Percentiles rank a stretch among this genome's conserved stretches.
Evolutionary conservation across 2,329 filamentous ascomycete species (phyloP).

Genomic region (Anthostomella pinea): DNA sequence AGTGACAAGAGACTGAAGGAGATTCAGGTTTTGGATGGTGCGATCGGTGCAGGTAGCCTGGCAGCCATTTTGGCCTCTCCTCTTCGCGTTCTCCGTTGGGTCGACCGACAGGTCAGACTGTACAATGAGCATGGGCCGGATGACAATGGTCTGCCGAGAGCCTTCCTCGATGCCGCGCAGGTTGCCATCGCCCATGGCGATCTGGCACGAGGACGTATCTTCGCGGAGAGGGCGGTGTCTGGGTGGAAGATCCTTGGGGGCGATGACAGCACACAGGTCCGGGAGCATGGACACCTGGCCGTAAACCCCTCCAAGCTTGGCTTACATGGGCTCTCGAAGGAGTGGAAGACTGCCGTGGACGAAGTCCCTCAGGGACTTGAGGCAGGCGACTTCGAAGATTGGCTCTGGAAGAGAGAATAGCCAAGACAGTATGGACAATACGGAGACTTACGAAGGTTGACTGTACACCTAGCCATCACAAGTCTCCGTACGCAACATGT

Average conservation of each 20-base stretch:
- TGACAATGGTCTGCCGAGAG: slow-evolving; percentile 4
- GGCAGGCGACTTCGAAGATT: slow-evolving; percentile 4
- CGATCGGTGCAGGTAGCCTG: neutral
- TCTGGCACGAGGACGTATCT: slow-evolving; percentile 7
- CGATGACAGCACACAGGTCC: neutral
- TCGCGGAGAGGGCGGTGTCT: slow-evolving; percentile 3
- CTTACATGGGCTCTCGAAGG: slow-evolving; percentile 1
- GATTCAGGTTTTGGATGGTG: slow-evolving; percentile 2
- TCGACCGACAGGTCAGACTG: slow-evolving; percentile 4
- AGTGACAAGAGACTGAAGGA: slow-evolving; percentile 4
- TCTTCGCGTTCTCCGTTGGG: neutral
- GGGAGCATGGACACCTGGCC: neutral
- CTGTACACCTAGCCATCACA: too few relatives aligned
- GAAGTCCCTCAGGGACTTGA: slow-evolving; percentile 5
- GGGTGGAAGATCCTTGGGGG: slow-evolving; percentile 3
- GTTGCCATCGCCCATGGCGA: slow-evolving; percentile 5
- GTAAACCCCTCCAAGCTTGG: slow-evolving; percentile 4
- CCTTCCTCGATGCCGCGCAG: slow-evolving; percentile 5
- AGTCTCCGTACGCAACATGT: too few relatives aligned
- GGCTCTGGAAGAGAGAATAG: slow-evolving; percentile 6
- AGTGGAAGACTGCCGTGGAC: slow-evolving; percentile 5
- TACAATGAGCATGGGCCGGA: slow-evolving; percentile 5
- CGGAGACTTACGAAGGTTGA: too few relatives aligned
- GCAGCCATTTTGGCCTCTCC: slow-evolving; percentile 3
- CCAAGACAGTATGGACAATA: too few relatives aligned